phyloP scores from a whole-genome alignment of 1,284 basidiomycete species.

The Trichosporon asahii region DNA sequence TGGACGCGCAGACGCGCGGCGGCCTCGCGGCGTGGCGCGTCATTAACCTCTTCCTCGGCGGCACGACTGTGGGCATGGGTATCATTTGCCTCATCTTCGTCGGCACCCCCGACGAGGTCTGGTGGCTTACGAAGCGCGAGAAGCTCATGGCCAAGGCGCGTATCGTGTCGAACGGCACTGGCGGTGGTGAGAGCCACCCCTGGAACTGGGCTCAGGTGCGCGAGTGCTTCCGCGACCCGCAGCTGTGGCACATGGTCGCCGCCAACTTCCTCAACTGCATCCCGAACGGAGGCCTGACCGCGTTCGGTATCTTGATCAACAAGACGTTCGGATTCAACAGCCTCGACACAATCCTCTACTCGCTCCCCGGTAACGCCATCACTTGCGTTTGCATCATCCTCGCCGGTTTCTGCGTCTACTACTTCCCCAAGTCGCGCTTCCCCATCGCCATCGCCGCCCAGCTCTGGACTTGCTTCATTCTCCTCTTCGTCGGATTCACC shows the following conservation, averaged over 20 bases:
- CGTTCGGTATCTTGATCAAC: slow-evolving; percentile 20
- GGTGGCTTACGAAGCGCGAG: slow-evolving; percentile 32
- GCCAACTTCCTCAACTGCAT: slow-evolving; percentile 28
- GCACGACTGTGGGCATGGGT: slow-evolving; percentile 30
- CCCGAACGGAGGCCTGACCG: slow-evolving; percentile 33
- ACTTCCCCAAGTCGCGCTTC: slow-evolving; percentile 28
- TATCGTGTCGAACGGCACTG: slow-evolving; percentile 22
- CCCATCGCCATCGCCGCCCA: slow-evolving; percentile 26
- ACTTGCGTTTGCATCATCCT: slow-evolving; percentile 22
- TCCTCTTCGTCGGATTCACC: slow-evolving; percentile 30
- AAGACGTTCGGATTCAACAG: slow-evolving; percentile 26
- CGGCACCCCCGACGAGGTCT: slow-evolving; percentile 34
- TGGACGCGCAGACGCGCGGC: slow-evolving; percentile 22
- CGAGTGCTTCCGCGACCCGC: slow-evolving; percentile 29
- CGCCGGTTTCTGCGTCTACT: slow-evolving; percentile 19
- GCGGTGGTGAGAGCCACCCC: slow-evolving; percentile 22
- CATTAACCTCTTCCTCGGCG: slow-evolving; percentile 40
- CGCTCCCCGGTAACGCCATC: slow-evolving; percentile 26
- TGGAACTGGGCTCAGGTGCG: slow-evolving; percentile 32
- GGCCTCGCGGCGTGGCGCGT: slow-evolving; percentile 35
- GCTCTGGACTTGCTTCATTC: slow-evolving; percentile 20
- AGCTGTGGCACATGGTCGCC: slow-evolving; percentile 26
- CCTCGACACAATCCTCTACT: slow-evolving; percentile 29
- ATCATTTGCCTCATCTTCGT: slow-evolving; percentile 31
- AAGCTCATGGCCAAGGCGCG: slow-evolving; percentile 35